Evolutionary conservation across 345 rosid species (phyloP), one percentile per base, ranked within the genome.

Genomic region (Syzygium jambos): DNA sequence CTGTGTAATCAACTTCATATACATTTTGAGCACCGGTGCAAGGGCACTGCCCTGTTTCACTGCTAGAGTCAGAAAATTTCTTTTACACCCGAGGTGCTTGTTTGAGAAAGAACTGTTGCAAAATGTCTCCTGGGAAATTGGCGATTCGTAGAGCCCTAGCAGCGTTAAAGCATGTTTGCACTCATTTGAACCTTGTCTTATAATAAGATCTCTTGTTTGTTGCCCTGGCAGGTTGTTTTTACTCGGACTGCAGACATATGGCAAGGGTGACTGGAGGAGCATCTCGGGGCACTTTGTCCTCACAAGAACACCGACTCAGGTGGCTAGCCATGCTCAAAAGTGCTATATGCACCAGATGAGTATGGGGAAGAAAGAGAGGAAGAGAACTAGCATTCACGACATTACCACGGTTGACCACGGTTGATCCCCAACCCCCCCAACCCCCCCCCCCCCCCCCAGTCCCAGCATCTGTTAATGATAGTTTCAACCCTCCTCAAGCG

Each of bases 281-380:
- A 96, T 96, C 59, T 93, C 98, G 3, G 93, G 99, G 90, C 95
- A 95, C 86, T 93, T 94, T 85, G 99, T 96, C 87, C 94, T 92
- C 78, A 93, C 98, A 6, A 94, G 98, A 86, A 96, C 98, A 10
- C 98, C 99, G 16, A 96, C 98, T 1, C 98, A 96, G 90, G 98
- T 96, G 2, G 98, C 98, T 0, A 96, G 98, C 88, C 98, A 96
- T 84, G 99, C 99, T n/a, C 99, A 96, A 89, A 96, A 96, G 90
- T 95, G 92, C 90, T 96, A 94, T 84, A 95, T 96, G 13, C 93
- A 96, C 56, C 98, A 95, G 87, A 56, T 84, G 56, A 92, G 52
- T 84, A 88, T 94, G 4, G 94, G 86, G 61, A 95, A 94, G 92
- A 95, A 94, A 65, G 98, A 96, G 91, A 91, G 98, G 92, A 96